Base-by-base conservation (phyloP, 106 monocot genomes). In the Allium cepa region DNA sequence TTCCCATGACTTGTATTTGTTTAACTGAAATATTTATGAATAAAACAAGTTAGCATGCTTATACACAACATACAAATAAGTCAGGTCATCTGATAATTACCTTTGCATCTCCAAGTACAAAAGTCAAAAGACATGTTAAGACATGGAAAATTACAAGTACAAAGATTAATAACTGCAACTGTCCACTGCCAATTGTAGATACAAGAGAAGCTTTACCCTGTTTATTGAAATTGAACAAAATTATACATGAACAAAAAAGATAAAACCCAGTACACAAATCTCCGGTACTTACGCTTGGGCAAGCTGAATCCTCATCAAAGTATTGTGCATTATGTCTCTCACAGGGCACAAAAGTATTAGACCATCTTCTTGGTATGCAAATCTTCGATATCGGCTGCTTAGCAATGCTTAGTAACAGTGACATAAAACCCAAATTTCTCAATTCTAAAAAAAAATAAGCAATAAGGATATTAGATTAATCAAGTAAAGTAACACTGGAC, bases 1-100 rank as follows among this genome's bases (percentile, higher is more conserved):
- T 68, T 84, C 84, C 84, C 68, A 68, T 1, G 46, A 15, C 11
- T 47, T 66, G 77, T 80, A 84, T 71, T 14, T 71, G 36, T 64
- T 84, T 36, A 84, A 67, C 84, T 84, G 69, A 57, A 56, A 18
- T 13, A 62, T 53, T 53, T 13, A 53, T 53, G 52, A 53, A 13
- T 10, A 10, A 9, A 53, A 53, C 52, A 13, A 22, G 22, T 22
- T 22, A 22, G 22, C 22, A 22, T 22, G 22, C 22, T 22, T 22
- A 22, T 22, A 22, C 22, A 22, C 22, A 22, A 22, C 22, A 22
- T 22, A 22, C 22, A 22, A 22, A 22, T 22, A 22, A 22, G 22
- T 22, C 22, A 22, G 22, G 22, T 22, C 22, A 62, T 62, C 14
- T 64, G 18, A 48, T 66, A 9, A 51, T 53, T 53, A 75, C 75